phyloP scores from a whole-genome alignment of 176 grass and related monocot species.

The Carex kokanica region DNA sequence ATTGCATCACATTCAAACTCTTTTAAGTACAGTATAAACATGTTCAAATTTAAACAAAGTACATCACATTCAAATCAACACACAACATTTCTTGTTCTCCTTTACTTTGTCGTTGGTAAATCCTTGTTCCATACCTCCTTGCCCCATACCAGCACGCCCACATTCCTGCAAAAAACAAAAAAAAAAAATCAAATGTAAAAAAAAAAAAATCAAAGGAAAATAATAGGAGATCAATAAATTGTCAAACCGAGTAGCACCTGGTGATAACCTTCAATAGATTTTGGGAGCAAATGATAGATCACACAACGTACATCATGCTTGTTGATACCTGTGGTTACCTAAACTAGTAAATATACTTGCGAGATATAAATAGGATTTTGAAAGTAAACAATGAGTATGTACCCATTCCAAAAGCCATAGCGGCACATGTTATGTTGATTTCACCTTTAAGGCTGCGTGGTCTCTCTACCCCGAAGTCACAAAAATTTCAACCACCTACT shows the following conservation, averaged over 20 bases:
- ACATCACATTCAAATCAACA: too few species aligned
- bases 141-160: conserved; percentile 84
- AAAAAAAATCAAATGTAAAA: not conserved
- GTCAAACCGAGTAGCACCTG: conserved; percentile 44
- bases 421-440: conserved; percentile 95
- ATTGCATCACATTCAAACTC: too few species aligned
- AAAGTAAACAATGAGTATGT: conserved; percentile 28
- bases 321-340: conserved; percentile 67
- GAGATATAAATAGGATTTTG: conserved; percentile 24
- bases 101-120: conserved; percentile 40
- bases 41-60: too few species aligned
- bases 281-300: conserved; percentile 92
- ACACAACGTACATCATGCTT: conserved; percentile 99
- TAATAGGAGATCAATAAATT: not conserved
- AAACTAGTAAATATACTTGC: conserved; percentile 31
- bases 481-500: too few species aligned
- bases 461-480: too few species aligned
- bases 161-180: conserved; percentile 59
- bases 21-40: too few species aligned
- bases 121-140: conserved; percentile 70
- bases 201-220: not conserved
- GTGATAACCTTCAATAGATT: conserved; percentile 99
- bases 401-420: conserved; percentile 99
- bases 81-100: too few species aligned
- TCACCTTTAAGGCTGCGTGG: too few species aligned